Evolutionary conservation across 2,329 filamentous ascomycete genomes (phyloP), one percentile per base, ranked within the genome.

Genomic region (Fusarium sp.): DNA sequence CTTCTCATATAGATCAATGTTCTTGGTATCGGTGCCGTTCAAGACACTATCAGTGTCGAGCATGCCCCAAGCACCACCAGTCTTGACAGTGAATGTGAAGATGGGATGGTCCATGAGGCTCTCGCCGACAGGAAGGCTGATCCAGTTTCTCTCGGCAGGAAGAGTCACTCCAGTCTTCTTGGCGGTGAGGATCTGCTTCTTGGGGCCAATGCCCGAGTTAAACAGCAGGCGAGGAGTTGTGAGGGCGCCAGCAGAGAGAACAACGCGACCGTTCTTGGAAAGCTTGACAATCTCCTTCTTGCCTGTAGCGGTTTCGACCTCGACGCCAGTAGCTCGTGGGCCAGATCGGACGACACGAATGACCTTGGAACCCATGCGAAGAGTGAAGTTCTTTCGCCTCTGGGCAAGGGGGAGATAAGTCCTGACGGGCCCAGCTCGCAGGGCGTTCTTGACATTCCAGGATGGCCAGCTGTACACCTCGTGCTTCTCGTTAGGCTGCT

Each of bases 401-500:
- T 85, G 84, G 6, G 91, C 90, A 24, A 86, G 85, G 8, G 91
- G 89, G 5, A 94, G 87, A 77, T 94, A 93, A 0, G 91, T 93
- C 16, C 88, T 89, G 80, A 93, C 84, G n/a, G 91, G 92, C 4
- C 92, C 92, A 56, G 89, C 90, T 67, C 92, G 85, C 80, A 92
- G 87, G 47, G 90, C 90, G 55, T 90, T 83, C 24, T 84, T 83
- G 77, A 90, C 92, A 88, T 93, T 93, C 83, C 89, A 93, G 10
- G 90, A 86, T 18, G 91, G 89, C 78, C 91, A 87, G 38, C 88
- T 86, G 79, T 87, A 93, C 1, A 88, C 90, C 70, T 85, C 84
- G 79, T 92, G 89, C 86, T 93, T 94, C 79, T 87, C 79, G 63
- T 87, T 84, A 1, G 90, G 90, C 44, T 86, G 82, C 26, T 85